Evolutionary conservation across 2,329 filamentous ascomycete genomes (phyloP).

Genomic region (Emmonsia crescens): DNA sequence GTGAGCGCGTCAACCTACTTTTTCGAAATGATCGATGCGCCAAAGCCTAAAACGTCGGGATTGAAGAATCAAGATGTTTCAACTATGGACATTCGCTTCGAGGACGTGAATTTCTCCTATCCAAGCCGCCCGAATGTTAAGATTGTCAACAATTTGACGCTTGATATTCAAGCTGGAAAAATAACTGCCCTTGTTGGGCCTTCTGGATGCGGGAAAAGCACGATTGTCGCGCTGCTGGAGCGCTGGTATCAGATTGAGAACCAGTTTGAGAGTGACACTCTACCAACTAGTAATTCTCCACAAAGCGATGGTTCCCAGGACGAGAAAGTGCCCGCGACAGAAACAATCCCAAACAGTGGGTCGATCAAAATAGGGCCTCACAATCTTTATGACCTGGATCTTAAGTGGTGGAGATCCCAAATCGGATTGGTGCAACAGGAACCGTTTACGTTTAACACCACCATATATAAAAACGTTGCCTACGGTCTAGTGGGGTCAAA

Average conservation of each 20-base stretch:
- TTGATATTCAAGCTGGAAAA: conserved; percentile 26
- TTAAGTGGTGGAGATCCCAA: conserved; percentile 49
- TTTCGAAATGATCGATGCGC: conserved; percentile 24
- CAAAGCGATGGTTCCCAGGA: conserved; percentile 2
- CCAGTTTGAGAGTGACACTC: not conserved
- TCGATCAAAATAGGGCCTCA: conserved; percentile 45
- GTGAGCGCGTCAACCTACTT: conserved; percentile 23
- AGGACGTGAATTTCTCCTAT: conserved; percentile 61
- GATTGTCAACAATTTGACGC: conserved; percentile 26
- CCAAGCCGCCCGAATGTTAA: conserved; percentile 37
- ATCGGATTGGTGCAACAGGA: conserved; percentile 60
- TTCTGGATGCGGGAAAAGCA: conserved; percentile 38
- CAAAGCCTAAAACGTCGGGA: conserved; percentile 21
- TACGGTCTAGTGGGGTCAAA: conserved; percentile 40
- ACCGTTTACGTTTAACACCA: conserved; percentile 56
- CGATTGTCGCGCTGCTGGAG: conserved; percentile 34
- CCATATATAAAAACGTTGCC: conserved; percentile 52
- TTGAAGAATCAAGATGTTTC: conserved; percentile 42
- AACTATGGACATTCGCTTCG: conserved; percentile 45
- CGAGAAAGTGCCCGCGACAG: not conserved
- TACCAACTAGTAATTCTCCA: not conserved
- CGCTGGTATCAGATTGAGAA: conserved; percentile 30
- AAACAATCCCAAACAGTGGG: conserved; percentile 24
- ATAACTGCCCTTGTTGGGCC: conserved; percentile 37
- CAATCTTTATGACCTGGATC: conserved; percentile 45